phyloP scores from a whole-genome alignment of 495 filamentous ascomycete species.

The Talaromyces nanjingensis region DNA sequence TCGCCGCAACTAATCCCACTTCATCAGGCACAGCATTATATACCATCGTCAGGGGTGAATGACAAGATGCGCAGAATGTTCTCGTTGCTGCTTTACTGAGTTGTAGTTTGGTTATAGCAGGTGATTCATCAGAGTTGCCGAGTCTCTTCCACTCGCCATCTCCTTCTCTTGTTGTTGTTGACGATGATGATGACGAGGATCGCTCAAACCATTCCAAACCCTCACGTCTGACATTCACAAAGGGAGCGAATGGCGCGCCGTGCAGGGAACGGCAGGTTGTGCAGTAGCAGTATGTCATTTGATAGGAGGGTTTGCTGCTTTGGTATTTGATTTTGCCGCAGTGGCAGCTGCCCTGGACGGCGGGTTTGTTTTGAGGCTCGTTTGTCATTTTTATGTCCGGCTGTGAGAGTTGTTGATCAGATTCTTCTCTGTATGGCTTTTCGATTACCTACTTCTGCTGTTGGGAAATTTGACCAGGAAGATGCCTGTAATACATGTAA shows the following conservation, averaged over 20 bases:
- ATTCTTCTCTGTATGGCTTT: not conserved
- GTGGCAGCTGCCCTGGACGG: not conserved
- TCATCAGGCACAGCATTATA: not conserved
- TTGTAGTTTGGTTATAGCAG: not conserved
- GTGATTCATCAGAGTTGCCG: not conserved
- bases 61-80: not conserved
- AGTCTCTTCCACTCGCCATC: not conserved
- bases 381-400: not conserved
- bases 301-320: not conserved
- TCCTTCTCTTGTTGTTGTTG: not conserved
- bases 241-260: not conserved
- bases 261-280: not conserved
- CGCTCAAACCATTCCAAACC: not conserved
- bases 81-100: not conserved
- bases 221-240: not conserved
- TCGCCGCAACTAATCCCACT: not conserved
- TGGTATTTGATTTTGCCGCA: conserved; percentile 5
- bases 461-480: too few species aligned
- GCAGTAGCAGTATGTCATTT: conserved; percentile 3
- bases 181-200: not conserved
- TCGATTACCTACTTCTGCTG: not conserved
- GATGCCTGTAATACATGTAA: too few species aligned
- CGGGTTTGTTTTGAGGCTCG: not conserved
- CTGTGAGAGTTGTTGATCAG: too few species aligned
- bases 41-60: not conserved